Conservation (phyloP, 2,329 filamentous ascomycete species). For the Phialophora chinensis region DNA sequence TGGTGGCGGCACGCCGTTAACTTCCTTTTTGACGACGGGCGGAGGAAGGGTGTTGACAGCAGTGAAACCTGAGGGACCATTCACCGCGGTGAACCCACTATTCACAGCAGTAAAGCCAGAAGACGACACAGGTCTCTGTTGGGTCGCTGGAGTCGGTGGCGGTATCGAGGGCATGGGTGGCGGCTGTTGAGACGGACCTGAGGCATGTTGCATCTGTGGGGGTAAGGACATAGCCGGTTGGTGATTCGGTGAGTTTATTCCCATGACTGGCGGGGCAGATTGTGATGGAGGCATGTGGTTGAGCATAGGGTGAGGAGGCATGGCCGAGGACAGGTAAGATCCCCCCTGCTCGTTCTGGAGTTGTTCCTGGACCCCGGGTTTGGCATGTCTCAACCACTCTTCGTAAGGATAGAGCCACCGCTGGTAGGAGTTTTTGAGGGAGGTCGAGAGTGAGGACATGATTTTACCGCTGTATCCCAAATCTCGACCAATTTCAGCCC, state of each 20-base stretch:
- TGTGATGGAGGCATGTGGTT: constrained; percentile 57
- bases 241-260: constrained; percentile 55
- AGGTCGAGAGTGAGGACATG: constrained; percentile 97
- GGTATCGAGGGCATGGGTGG: constrained; percentile 43
- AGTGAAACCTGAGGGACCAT: constrained; percentile 55
- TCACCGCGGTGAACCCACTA: constrained; percentile 65
- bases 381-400: constrained; percentile 87
- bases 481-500: constrained; percentile 97
- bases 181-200: constrained; percentile 40
- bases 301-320: constrained; percentile 75
- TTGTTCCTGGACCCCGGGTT: constrained; percentile 95
- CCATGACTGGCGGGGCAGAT: constrained; percentile 57
- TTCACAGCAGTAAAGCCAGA: constrained; percentile 77
- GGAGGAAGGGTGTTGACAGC: constrained; percentile 49
- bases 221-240: constrained; percentile 43
- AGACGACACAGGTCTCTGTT: constrained; percentile 47
- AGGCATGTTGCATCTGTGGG: constrained; percentile 19
- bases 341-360: constrained; percentile 92
- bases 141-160: constrained; percentile 42
- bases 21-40: constrained; percentile 56
- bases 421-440: constrained; percentile 96
- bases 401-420: constrained; percentile 97
- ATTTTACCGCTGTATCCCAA: constrained; percentile 98
- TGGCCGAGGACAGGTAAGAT: constrained; percentile 71
- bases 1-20: constrained; percentile 62